These are phyloP conservation scores for Cryphonectria japonica DNA, from an alignment of 2,329 filamentous ascomycete genomes.

Conservation along the genomic window DNA sequence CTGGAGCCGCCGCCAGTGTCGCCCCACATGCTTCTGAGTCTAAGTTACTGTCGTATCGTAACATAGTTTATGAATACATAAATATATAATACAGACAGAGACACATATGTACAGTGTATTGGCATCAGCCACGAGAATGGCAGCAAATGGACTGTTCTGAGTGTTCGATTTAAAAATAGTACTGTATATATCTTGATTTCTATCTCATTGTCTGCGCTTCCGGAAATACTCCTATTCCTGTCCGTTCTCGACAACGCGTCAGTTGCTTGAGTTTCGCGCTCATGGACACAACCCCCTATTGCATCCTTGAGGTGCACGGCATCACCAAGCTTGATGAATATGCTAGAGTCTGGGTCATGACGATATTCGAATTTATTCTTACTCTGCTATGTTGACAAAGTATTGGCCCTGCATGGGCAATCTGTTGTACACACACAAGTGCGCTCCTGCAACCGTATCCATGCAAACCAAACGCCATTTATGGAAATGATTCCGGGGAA, in stretches of 20 bases:
- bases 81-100: background rate
- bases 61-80: background rate
- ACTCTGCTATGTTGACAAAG: background rate
- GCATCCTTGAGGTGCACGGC: background rate
- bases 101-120: no score
- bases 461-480: slow-evolving; percentile 27
- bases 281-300: background rate
- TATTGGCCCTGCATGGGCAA: background rate
- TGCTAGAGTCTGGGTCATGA: background rate
- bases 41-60: background rate
- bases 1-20: background rate
- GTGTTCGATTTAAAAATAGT: background rate
- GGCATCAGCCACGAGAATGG: no score
- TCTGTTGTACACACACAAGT: slow-evolving; percentile 6
- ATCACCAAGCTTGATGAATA: background rate
- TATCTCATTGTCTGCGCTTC: no score
- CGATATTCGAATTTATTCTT: background rate
- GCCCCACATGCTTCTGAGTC: background rate
- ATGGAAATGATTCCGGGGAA: slow-evolving; percentile 8
- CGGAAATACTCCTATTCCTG: background rate
- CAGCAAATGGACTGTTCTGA: background rate
- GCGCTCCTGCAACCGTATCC: background rate
- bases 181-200: no score
- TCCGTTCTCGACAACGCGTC: background rate
- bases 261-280: background rate